Evolutionary conservation across 257 asterid genomes (phyloP), one percentile per base, ranked within the genome.

Genomic region (Solanum sejunctum): DNA sequence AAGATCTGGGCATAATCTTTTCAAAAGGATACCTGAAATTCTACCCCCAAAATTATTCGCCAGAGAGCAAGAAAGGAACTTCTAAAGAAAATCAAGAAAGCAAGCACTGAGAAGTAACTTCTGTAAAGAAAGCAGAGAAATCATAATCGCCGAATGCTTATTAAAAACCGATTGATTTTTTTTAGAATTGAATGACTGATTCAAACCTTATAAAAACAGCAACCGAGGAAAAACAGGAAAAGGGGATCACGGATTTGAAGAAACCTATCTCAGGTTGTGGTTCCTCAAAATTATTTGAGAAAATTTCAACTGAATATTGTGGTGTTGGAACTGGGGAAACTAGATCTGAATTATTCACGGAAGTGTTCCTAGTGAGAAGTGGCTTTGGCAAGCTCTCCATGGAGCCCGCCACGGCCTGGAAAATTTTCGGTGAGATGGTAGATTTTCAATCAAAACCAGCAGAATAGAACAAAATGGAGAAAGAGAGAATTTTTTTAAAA

Each of bases 131-230:
- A 58, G 6, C 63, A 15, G 73, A 63, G 23, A 8, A 69, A 69
- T 39, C 16, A 39, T 69, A 21, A 90, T 84, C 88, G 43, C 85
- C 75, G 86, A 90, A 89, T 85, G 90, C 81, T 86, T 83, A 87
- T 88, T 85, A 60, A n/a, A 60, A 0, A 7, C 66, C 32, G 16
- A 10, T 10, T n/a, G 8, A 10, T 58, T 9, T 57, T 20, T 55
- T 57, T 20, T 20, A 58, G 32, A 60, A 60, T 60, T n/a, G 32
- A 28, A 60, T 60, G 67, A 60, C 89, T 75, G 91, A 89, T 93
- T 87, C 58, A 88, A 88, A 87, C 86, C 86, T 88, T 85, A 87
- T 78, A 84, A 86, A 81, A 85, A 85, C 10, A 0, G 54, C 32
- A 70, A 18, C 54, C 7, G 54, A 70, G 28, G 55, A 32, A 43